Percentiles rank a stretch among this genome's conserved stretches.
These are phyloP conservation scores for Phyllosticta ampelicida DNA, from an alignment of 2,329 filamentous ascomycete species.

Conservation along the genomic window DNA sequence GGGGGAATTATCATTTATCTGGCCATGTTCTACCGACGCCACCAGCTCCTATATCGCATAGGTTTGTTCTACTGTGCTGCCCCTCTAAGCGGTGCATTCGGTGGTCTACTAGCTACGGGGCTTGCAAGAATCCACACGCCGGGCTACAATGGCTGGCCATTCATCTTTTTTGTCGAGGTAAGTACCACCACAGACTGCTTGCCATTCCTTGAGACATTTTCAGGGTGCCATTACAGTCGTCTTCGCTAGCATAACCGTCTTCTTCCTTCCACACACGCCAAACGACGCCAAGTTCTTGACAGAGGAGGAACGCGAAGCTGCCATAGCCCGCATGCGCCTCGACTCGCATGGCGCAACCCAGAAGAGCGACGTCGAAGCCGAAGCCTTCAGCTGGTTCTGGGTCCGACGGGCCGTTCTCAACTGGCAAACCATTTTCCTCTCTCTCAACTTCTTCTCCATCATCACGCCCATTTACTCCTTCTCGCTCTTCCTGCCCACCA, in stretches of 20 bases:
- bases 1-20: slow-evolving; percentile 33
- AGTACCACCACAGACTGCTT: background rate
- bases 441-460: slow-evolving; percentile 24
- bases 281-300: slow-evolving; percentile 24
- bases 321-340: slow-evolving; percentile 19
- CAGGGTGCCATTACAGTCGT: slow-evolving; percentile 18
- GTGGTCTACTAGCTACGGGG: slow-evolving; percentile 33
- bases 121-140: slow-evolving; percentile 28
- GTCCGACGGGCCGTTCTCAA: slow-evolving; percentile 23
- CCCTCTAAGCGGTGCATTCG: slow-evolving; percentile 32
- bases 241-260: slow-evolving; percentile 37
- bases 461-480: slow-evolving; percentile 38
- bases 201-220: background rate
- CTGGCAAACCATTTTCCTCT: slow-evolving; percentile 30
- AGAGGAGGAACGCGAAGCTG: slow-evolving; percentile 19
- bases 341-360: slow-evolving; percentile 19
- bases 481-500: slow-evolving; percentile 30
- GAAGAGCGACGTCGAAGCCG: slow-evolving; percentile 23
- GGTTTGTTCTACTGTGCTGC: slow-evolving; percentile 28
- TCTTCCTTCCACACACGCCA: slow-evolving; percentile 41
- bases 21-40: slow-evolving; percentile 32
- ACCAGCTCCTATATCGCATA: slow-evolving; percentile 31
- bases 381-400: slow-evolving; percentile 33
- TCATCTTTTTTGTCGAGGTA: slow-evolving; percentile 25
- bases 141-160: slow-evolving; percentile 31